phyloP scores from a whole-genome alignment of 129 eudicot genomes.

The Flaveria bidentis region DNA sequence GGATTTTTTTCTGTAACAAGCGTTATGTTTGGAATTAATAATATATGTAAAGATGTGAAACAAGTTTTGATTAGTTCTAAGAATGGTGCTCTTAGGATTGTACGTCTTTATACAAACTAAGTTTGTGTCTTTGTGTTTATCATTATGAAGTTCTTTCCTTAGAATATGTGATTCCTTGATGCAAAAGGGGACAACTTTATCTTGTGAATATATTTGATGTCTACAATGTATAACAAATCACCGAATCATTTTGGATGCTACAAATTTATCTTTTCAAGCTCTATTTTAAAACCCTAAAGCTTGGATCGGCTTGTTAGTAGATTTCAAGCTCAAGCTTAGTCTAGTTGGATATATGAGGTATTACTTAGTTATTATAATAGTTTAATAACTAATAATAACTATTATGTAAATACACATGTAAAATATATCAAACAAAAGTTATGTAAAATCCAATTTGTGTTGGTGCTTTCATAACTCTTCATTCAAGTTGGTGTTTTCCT shows the following conservation, averaged over 20 bases:
- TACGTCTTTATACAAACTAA: conserved; percentile 23
- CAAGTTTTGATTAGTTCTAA: conserved; percentile 28
- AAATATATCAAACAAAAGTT: too few species aligned
- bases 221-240: conserved; percentile 18
- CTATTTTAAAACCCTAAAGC: too few species aligned
- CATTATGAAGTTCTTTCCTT: conserved; percentile 18
- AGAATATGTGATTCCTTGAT: background rate
- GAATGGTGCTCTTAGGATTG: conserved; percentile 17
- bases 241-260: conserved; percentile 23
- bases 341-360: too few species aligned
- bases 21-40: conserved; percentile 14
- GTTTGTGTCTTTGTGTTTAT: conserved; percentile 27
- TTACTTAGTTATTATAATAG: too few species aligned
- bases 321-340: too few species aligned
- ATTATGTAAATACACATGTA: too few species aligned
- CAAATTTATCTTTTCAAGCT: background rate
- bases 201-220: conserved; percentile 24
- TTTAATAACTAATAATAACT: too few species aligned
- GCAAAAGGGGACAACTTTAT: conserved; percentile 28
- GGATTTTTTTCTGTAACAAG: background rate
- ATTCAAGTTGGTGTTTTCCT: too few species aligned
- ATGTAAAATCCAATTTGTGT: too few species aligned
- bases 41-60: conserved; percentile 27
- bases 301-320: too few species aligned
- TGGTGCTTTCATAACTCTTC: too few species aligned